Percentiles rank a stretch among this genome's conserved stretches.
phyloP scores from a whole-genome alignment of 2,329 filamentous ascomycete species.

The Aureobasidium sp. region DNA sequence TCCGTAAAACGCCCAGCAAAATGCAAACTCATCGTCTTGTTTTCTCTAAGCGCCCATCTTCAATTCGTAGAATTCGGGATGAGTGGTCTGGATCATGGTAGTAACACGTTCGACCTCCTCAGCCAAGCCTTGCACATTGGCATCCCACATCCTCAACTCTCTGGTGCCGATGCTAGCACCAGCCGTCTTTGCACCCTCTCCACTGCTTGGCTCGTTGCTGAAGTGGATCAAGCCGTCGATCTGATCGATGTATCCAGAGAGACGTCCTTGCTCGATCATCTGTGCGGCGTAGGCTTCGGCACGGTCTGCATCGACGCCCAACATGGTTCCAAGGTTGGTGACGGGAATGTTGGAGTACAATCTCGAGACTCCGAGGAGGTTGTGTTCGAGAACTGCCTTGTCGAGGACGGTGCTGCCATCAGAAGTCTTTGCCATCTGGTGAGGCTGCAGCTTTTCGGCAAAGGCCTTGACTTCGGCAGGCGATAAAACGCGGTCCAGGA shows the following conservation, averaged over 20 bases:
- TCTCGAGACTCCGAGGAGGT: conserved; percentile 73
- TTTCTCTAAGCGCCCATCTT: conserved; percentile 15
- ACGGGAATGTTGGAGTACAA: conserved; percentile 46
- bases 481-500: conserved; percentile 76
- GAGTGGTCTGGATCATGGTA: conserved; percentile 70
- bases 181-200: conserved; percentile 25
- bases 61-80: conserved; percentile 47
- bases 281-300: conserved; percentile 86
- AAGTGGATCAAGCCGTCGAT: conserved; percentile 86
- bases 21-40: not conserved
- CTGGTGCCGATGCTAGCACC: conserved; percentile 46
- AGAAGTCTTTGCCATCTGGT: conserved; percentile 82
- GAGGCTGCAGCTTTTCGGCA: conserved; percentile 68
- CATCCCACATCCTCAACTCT: conserved; percentile 80
- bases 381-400: conserved; percentile 93
- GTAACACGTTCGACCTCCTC: conserved; percentile 87
- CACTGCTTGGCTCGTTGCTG: conserved; percentile 57
- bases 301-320: conserved; percentile 71
- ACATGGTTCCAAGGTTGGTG: conserved; percentile 64
- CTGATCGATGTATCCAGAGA: conserved; percentile 88
- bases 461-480: conserved; percentile 82
- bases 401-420: conserved; percentile 91
- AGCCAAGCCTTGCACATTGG: conserved; percentile 75
- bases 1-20: not conserved
- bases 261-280: conserved; percentile 91